Evolutionary conservation across 1,284 basidiomycete species (phyloP), one percentile per base, ranked within the genome.

Genomic region (Macrocybe sp.): DNA sequence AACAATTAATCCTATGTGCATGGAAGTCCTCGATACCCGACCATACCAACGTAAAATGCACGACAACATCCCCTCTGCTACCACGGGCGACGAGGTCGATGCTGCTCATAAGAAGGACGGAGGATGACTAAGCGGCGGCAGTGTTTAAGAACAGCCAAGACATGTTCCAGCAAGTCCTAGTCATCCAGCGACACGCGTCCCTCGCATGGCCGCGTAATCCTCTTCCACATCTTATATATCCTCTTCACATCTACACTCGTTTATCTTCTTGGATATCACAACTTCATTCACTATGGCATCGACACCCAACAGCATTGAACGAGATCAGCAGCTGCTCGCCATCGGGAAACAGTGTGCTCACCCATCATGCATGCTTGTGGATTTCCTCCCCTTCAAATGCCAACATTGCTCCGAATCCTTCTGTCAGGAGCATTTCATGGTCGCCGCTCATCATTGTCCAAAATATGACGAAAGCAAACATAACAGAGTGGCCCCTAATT

Each of bases 351-450:
- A 86, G 57, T 91, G 87, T 64, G 78, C 82, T 12, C 72, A 78
- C 41, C 57, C 73, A 0, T 66, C 74, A 2, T 91, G 88, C 65
- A 64, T 71, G 30, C 74, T 86, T 52, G 74, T 89, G 58, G 89
- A 91, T 68, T 91, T 88, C 57, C 68, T 91, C n/a, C 87, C 88
- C 0, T 85, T 89, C 73, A 85, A 82, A 65, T 89, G 88, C 61
- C 79, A 85, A 45, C 83, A 88, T 57, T 90, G 87, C 59, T 61
- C 70, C 10, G 63, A 74, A 16, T 70, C 72, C 0, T 91, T 81
- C 65, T 91, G 89, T 55, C 77, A 79, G 41, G 85, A 89, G 7
- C 88, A 91, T 60, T 89, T 82, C 66, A 75, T 74, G 50, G 83
- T 83, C 7, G 67, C 73, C 16, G 72, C 72, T 2, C 88, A 91